Evolutionary conservation across 148 eudicot species (phyloP), one percentile per base, ranked within the genome.

Genomic region (Rhododendron simsii): DNA sequence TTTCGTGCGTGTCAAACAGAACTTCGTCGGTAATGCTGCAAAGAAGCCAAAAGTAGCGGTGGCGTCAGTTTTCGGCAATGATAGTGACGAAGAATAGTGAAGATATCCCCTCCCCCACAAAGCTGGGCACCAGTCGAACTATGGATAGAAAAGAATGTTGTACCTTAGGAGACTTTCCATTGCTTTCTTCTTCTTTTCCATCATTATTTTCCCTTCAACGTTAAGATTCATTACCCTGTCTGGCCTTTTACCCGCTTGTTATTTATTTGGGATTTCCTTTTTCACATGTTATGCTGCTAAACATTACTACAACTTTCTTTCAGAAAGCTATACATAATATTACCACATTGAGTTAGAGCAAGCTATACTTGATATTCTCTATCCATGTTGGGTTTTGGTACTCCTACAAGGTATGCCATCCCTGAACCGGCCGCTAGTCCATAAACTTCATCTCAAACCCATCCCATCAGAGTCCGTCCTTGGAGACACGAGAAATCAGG

Each of bases 11-110:
- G 78, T 85, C 61, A 79, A 83, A 81, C 93, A 95, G 97, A 90
- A 67, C 67, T 86, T 90, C 53, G 44, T 87, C 41, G 86, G 90
- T 6, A 87, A 67, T 79, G 86, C 90, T 82, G 87, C 90, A 84
- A 95, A 96, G 95, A 96, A 92, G 94, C 97, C 93, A n/a, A 96
- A 94, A 87, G 91, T 86, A 80, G 87, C 93, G 3, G 88, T 93
- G 74, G 94, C 96, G 18, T 94, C 95, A 20, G 93, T 92, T 81
- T 96, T 95, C 30, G 86, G 92, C 87, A 87, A 94, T 85, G 96
- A 93, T 67, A 94, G 96, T 85, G 99, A 96, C 73, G 99, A 93
- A 83, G 96, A 93, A 84, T 90, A 91, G 84, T 11, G 81, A 86
- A 0, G 0, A 10, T 2, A 2, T 11, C 55, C 44, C 44, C 44